Evolutionary conservation across 2,329 filamentous ascomycete genomes (phyloP).

Genomic region (Cyphellophora europaea): DNA sequence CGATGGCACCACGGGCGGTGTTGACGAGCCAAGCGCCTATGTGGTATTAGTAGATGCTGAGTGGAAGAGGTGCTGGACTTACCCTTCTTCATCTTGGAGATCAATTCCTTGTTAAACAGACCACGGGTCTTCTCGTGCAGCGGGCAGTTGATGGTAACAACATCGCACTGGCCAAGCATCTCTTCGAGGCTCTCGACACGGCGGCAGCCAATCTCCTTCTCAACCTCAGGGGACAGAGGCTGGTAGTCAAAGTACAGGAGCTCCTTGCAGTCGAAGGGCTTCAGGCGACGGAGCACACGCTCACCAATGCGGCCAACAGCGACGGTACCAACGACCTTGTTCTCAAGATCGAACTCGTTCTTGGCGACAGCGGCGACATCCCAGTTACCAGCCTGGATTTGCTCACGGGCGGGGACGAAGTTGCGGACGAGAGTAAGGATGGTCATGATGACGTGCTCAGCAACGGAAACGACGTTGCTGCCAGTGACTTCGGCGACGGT

Average conservation of each 20-base stretch:
- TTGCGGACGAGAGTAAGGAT: constrained; percentile 94
- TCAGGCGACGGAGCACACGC: constrained; percentile 90
- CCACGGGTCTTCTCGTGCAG: constrained; percentile 96
- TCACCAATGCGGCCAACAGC: constrained; percentile 96
- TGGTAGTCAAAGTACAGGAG: constrained; percentile 99
- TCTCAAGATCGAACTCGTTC: constrained; percentile 96
- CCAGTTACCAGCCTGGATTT: constrained; percentile 84
- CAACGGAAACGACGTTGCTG: constrained; percentile 96
- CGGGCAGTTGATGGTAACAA: constrained; percentile 99
- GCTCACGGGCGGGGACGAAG: constrained; percentile 95
- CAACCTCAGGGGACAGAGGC: constrained; percentile 71
- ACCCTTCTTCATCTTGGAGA: constrained; percentile 98
- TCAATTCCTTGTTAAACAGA: constrained; percentile 97
- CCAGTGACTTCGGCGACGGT: constrained; percentile 97
- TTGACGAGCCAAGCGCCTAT: constrained; percentile 90
- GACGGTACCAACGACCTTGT: constrained; percentile 95
- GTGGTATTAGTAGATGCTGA: constrained; percentile 6
- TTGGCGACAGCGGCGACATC: constrained; percentile 92
- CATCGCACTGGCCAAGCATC: constrained; percentile 85
- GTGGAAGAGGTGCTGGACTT: constrained; percentile 20
- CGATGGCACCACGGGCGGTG: constrained; percentile 96
- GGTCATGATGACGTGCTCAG: constrained; percentile 99
- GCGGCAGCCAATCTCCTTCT: constrained; percentile 92
- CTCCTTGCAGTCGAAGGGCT: constrained; percentile 99
- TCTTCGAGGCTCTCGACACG: constrained; percentile 86